Percentiles rank a stretch among this genome's conserved stretches.
Conservation (phyloP, 2,329 filamentous ascomycete genomes). For the Orbilia quercus region DNA sequence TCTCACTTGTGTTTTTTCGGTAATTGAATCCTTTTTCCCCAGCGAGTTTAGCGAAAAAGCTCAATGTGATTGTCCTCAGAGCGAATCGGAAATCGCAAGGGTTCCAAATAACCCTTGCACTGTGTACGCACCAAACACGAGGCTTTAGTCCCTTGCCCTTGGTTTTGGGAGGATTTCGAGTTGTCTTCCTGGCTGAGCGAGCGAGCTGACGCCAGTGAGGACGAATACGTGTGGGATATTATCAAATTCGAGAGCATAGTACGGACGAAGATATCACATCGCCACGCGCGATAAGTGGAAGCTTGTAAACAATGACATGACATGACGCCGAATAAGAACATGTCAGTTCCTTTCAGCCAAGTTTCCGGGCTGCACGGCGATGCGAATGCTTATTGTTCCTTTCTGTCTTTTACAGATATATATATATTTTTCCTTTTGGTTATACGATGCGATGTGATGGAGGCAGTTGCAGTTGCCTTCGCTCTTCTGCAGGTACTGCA, state of each 20-base stretch:
- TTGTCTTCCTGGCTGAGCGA: too few relatives aligned
- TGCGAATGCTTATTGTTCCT: too few relatives aligned
- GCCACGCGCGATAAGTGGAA: not conserved
- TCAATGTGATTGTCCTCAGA: conserved; percentile 6
- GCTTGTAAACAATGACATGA: not conserved
- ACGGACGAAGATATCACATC: not conserved
- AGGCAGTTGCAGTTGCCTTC: conserved; percentile 23
- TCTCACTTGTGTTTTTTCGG: conserved; percentile 29
- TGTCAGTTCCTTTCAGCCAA: too few relatives aligned
- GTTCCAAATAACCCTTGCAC: conserved; percentile 49
- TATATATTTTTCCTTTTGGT: conserved; percentile 13
- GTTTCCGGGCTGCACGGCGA: too few relatives aligned
- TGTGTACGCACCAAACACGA: conserved; percentile 1
- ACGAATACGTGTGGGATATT: not conserved
- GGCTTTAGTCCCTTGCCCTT: conserved; percentile 13
- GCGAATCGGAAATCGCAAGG: conserved; percentile 51
- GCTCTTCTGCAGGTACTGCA: too few relatives aligned
- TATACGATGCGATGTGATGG: conserved; percentile 1
- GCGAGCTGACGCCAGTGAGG: conserved; percentile 20
- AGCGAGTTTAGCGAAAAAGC: conserved; percentile 19
- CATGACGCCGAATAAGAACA: too few relatives aligned
- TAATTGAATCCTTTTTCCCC: not conserved
- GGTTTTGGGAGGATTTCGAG: conserved; percentile 24
- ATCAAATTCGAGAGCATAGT: too few relatives aligned
- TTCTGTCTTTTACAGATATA: too few relatives aligned